These are phyloP conservation scores for Fusarium sp. DNA, from an alignment of 2,329 filamentous ascomycete species.

Conservation along the genomic window DNA sequence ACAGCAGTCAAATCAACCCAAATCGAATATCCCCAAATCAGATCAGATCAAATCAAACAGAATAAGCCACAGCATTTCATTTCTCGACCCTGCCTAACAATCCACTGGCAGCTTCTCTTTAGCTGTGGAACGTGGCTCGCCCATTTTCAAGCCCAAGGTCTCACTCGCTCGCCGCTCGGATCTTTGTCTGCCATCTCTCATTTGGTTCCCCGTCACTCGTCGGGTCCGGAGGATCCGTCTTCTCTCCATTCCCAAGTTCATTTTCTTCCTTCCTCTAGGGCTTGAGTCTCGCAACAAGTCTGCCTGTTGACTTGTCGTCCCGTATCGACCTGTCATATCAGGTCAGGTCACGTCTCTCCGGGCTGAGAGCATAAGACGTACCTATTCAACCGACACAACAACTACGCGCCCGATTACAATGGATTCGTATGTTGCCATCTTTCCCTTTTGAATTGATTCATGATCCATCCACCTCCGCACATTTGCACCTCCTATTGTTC, in stretches of 20 bases:
- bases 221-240: conserved; percentile 34
- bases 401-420: conserved; percentile 41
- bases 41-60: conserved; percentile 1
- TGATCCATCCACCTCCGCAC: conserved; percentile 19
- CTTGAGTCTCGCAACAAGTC: conserved; percentile 16
- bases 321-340: conserved; percentile 33
- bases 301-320: conserved; percentile 18
- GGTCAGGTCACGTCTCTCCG: conserved; percentile 44
- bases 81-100: conserved; percentile 18
- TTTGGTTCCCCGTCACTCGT: conserved; percentile 33
- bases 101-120: neutral
- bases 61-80: conserved; percentile 39
- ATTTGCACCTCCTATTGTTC: conserved; percentile 7
- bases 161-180: conserved; percentile 13
- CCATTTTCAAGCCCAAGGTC: conserved; percentile 33
- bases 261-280: conserved; percentile 12
- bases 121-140: conserved; percentile 37
- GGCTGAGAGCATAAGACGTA: conserved; percentile 43
- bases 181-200: conserved; percentile 17
- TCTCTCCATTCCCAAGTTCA: conserved; percentile 25
- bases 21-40: neutral
- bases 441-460: conserved; percentile 32
- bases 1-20: conserved; percentile 19
- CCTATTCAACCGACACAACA: conserved; percentile 38
- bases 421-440: conserved; percentile 48